Evolutionary conservation across 495 filamentous ascomycete genomes (phyloP), one percentile per base, ranked within the genome.

Genomic region (Penicillium chermesinum): DNA sequence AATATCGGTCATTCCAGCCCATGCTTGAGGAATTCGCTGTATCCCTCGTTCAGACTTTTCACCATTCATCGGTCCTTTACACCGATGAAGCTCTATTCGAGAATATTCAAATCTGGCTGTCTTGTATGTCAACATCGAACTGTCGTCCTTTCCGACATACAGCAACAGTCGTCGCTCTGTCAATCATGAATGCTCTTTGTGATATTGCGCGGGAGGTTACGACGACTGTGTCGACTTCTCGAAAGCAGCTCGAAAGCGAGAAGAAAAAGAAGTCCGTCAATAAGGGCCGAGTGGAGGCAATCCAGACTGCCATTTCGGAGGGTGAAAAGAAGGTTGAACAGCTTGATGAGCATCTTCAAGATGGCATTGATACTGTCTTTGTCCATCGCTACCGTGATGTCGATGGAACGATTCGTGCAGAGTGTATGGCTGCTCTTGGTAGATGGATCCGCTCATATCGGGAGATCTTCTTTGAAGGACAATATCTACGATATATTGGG

Each of bases 361-460:
- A 91, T 55, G 83, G 87, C 44, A 90, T 96, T 52, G 86, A 95
- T 46, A 85, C 87, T 8, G 82, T 96, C 20, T 98, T 93, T 55
- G 83, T 95, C 21, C 90, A 97, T 64, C 86, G 93, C 19, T 97
- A 96, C 63, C 88, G 93, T 27, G 93, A 98, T 53, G 79, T 96
- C 16, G 93, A 98, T 64, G 78, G 87, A 1, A 85, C 74, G 50
- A 95, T 98, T 43, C 81, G 93, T 30, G 78, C 81, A 2, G 89
- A 95, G 50, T 95, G 89, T 58, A 79, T 95, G 37, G 78, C 83
- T 42, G 88, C 88, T 7, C 74, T 98, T 17, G 88, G 89, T 32
- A 75, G 80, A 22, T 98, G 93, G 93, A 89, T 97, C 56, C 76
- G 79, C 52, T 80, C 76, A 13, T 81, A 93, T 32, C 86, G 89